A percentile compares a stretch with the other conserved stretches of the same genome.
Conservation (phyloP, 2,329 filamentous ascomycete species). For the Trichoderma gracile region DNA sequence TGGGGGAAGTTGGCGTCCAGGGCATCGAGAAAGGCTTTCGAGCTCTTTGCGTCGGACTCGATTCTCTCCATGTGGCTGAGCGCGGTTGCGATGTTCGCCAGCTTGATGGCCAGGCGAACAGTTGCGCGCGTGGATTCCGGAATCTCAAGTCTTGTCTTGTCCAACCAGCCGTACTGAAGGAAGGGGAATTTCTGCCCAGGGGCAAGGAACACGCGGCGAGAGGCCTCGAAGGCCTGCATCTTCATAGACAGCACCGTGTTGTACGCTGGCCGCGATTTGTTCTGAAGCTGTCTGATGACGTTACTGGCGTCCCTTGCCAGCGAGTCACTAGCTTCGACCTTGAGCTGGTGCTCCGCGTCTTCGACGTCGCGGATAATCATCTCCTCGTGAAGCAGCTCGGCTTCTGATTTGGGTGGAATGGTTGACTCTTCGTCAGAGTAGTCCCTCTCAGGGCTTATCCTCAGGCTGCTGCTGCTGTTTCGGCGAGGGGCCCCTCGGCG, state of each 20-base stretch:
- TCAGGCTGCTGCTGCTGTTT: slow-evolving; percentile 27
- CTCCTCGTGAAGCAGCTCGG: neutral
- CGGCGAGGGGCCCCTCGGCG: slow-evolving; percentile 32
- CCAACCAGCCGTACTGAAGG: slow-evolving; percentile 34
- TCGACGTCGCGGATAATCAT: slow-evolving; percentile 24
- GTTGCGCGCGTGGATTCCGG: neutral
- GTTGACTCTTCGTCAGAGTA: slow-evolving; percentile 25
- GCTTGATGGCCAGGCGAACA: slow-evolving; percentile 31
- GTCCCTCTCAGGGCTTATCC: slow-evolving; percentile 29
- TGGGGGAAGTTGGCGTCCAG: slow-evolving; percentile 38
- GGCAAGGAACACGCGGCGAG: slow-evolving; percentile 33
- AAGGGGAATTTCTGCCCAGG: slow-evolving; percentile 30
- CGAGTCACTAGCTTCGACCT: slow-evolving; percentile 34
- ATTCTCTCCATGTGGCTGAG: slow-evolving; percentile 35
- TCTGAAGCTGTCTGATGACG: slow-evolving; percentile 34
- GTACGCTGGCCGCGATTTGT: slow-evolving; percentile 28
- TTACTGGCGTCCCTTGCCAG: slow-evolving; percentile 34
- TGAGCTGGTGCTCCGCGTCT: slow-evolving; percentile 30
- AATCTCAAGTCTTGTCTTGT: slow-evolving; percentile 11
- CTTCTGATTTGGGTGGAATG: neutral
- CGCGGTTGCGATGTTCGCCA: slow-evolving; percentile 42
- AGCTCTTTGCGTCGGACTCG: slow-evolving; percentile 23
- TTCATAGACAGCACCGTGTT: slow-evolving; percentile 33
- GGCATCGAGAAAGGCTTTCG: slow-evolving; percentile 35
- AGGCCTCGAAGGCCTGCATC: slow-evolving; percentile 32